Conservation (phyloP, 164 flowering plant species). For the Macadamia integrifolia region DNA sequence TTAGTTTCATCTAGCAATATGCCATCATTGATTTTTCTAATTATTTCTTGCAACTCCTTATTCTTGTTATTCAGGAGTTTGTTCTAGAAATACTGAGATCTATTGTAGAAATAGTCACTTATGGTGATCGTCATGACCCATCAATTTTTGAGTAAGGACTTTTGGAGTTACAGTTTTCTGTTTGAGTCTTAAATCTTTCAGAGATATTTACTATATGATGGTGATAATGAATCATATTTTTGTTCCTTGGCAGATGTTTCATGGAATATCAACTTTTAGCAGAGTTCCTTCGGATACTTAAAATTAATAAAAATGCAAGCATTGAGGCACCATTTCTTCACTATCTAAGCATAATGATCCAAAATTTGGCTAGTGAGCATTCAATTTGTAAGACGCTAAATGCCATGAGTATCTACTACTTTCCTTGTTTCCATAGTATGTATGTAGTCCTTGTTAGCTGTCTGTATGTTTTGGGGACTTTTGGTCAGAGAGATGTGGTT, state of each 20-base stretch:
- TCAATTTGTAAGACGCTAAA: constrained; percentile 51
- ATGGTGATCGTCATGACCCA: constrained; percentile 57
- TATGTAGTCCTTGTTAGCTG: background rate
- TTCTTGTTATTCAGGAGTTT: constrained; percentile 35
- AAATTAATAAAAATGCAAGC: constrained; percentile 41
- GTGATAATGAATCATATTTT: background rate
- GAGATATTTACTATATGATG: background rate
- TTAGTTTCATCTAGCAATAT: background rate
- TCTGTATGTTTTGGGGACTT: background rate
- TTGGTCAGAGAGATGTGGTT: background rate
- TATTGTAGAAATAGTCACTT: constrained; percentile 60
- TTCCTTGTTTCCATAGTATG: background rate
- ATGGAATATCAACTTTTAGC: constrained; percentile 67
- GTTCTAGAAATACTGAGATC: constrained; percentile 52
- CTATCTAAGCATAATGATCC: constrained; percentile 67
- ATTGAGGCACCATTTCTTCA: constrained; percentile 58
- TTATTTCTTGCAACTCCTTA: background rate
- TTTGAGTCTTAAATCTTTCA: background rate
- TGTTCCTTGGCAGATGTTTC: constrained; percentile 41
- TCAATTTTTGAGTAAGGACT: constrained; percentile 56
- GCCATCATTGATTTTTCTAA: background rate
- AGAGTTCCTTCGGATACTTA: constrained; percentile 57
- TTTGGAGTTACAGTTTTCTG: background rate
- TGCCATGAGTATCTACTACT: constrained; percentile 5
- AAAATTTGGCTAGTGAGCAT: constrained; percentile 54